Conservation (phyloP, 768 basidiomycete species). For the Ramaria sp. region DNA sequence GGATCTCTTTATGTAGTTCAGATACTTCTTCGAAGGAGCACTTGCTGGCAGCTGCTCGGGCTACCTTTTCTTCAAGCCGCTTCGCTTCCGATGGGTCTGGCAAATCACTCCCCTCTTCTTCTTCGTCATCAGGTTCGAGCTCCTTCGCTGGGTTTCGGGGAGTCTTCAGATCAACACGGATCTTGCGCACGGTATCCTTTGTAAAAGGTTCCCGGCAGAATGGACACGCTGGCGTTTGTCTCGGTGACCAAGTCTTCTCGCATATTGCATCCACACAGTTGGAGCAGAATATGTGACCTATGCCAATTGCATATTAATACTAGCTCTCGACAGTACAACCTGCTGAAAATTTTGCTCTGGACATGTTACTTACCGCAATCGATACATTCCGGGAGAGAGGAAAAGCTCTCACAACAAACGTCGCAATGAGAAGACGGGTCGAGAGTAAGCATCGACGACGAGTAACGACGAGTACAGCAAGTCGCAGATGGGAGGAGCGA, state of each 20-base stretch:
- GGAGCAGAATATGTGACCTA: slow-evolving; percentile 75
- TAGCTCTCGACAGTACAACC: slow-evolving; percentile 17
- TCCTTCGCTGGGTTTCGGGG: slow-evolving; percentile 47
- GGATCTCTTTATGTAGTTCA: slow-evolving; percentile 65
- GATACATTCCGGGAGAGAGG: slow-evolving; percentile 8
- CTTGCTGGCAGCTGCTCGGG: slow-evolving; percentile 71
- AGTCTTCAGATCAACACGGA: slow-evolving; percentile 73
- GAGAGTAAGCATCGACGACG: slow-evolving; percentile 5
- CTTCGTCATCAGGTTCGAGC: slow-evolving; percentile 23
- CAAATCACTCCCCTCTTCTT: slow-evolving; percentile 14
- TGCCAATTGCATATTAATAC: slow-evolving; percentile 8
- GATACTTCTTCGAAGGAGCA: slow-evolving; percentile 82
- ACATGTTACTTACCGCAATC: slow-evolving; percentile 5
- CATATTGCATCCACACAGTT: slow-evolving; percentile 70
- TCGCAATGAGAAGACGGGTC: slow-evolving; percentile 9
- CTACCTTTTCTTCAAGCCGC: slow-evolving; percentile 67
- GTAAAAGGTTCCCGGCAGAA: slow-evolving; percentile 76
- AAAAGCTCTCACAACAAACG: slow-evolving; percentile 8
- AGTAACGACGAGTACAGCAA: neutral
- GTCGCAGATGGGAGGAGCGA: neutral
- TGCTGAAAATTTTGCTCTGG: neutral
- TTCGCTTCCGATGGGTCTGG: slow-evolving; percentile 30
- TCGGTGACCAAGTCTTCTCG: slow-evolving; percentile 60
- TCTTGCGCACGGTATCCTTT: slow-evolving; percentile 54
- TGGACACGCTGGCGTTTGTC: slow-evolving; percentile 66